A percentile compares a stretch with the other conserved stretches of the same genome.
Conservation (phyloP, 169 alveolate species). For the Plasmodium ovale region DNA sequence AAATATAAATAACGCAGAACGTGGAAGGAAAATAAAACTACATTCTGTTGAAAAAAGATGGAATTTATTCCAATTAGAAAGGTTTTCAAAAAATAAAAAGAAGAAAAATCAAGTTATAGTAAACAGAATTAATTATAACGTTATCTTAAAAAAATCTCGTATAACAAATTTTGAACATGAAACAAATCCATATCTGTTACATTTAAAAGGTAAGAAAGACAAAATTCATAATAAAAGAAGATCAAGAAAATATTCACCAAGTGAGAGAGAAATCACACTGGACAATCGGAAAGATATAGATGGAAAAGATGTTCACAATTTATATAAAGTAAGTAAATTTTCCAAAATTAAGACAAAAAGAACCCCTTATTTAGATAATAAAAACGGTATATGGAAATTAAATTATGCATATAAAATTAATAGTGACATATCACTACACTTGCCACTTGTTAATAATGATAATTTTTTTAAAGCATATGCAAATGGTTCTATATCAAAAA, state of each 20-base stretch:
- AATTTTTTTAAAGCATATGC: constrained; percentile 10
- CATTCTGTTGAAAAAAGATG: constrained; percentile 21
- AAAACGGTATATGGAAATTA: constrained; percentile 12
- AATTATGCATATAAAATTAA: not conserved
- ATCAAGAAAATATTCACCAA: constrained; percentile 13
- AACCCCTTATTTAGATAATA: constrained; percentile 5
- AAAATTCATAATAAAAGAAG: constrained; percentile 20
- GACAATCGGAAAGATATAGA: constrained; percentile 27
- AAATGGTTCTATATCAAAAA: constrained; percentile 2
- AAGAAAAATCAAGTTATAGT: constrained; percentile 58
- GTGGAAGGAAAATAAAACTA: constrained; percentile 11
- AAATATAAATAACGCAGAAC: constrained; percentile 23
- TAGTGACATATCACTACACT: constrained; percentile 3
- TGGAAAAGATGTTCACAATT: constrained; percentile 3
- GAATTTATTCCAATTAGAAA: constrained; percentile 29
- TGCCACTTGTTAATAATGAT: constrained; percentile 13
- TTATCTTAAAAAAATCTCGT: constrained; percentile 29
- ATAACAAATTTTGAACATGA: constrained; percentile 26
- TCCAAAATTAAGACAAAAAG: constrained; percentile 6
- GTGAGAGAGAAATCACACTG: constrained; percentile 6
- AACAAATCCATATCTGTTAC: constrained; percentile 20
- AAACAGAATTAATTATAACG: constrained; percentile 44
- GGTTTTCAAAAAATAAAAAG: constrained; percentile 27
- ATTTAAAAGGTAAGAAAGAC: constrained; percentile 51
- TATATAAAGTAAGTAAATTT: constrained; percentile 19